Base-by-base conservation (phyloP, 2,329 filamentous ascomycete genomes). In the Fusarium multiceps region DNA sequence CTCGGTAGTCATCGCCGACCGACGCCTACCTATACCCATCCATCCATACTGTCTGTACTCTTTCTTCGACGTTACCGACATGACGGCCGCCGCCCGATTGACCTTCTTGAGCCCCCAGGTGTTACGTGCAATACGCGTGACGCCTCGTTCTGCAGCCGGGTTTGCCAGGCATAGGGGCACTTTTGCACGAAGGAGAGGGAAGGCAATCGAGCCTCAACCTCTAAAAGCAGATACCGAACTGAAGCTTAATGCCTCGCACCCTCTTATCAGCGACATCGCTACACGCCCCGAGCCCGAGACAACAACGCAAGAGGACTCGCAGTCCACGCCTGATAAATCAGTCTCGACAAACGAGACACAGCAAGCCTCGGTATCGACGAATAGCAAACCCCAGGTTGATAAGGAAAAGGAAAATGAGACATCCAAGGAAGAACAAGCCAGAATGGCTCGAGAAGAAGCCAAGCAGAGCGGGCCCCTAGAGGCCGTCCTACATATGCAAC, bases 61-160 rank as follows among this genome's bases (percentile, higher is more conserved):
- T 30, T 45, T 51, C 37, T 54, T 59, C 37, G 47, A 25, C 45
- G 43, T 51, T 59, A 47, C 55, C 56, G 34, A 47, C 66, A 93
- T 93, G 90, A 85, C 89, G 88, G 85, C 89, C 68, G 84, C 86
- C 25, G 82, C 83, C 64, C 85, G 90, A 74, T 82, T 93, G 63
- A 87, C 88, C 18, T 92, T 92, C 74, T 82, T 93, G 20, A 92
- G 92, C 72, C 90, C 91, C 47, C 88, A 89, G 71, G 79, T 92
- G 57, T 87, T 90, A 78, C 88, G 89, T 57, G 82, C 85, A 18
- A 68, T 83, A 27, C 68, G 66, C 55, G 65, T 61, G 28, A 59
- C 61, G 85, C 68, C 72, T 77, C 67, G 75, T 79, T 76, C 82
- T 80, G 77, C 81, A 72, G 78, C 63, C 43, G 63, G 82, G 59